Evolutionary conservation across 164 flowering plant genomes (phyloP).

Genomic region (Liquidambar formosana): DNA sequence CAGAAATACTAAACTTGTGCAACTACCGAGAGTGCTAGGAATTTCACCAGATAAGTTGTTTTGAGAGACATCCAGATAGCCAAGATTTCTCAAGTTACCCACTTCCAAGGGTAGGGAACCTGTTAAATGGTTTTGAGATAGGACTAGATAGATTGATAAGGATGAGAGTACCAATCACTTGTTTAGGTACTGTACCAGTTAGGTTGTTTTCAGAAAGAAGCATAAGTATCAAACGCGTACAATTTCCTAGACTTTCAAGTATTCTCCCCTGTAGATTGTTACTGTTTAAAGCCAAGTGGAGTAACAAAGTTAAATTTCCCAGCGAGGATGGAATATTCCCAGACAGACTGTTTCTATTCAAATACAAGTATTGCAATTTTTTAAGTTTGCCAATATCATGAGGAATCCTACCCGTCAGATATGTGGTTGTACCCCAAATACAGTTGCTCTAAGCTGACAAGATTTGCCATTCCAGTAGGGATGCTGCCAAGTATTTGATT

Average conservation of each 20-base stretch:
- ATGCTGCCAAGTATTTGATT: no score
- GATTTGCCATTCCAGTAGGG: background rate
- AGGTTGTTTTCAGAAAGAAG: no score
- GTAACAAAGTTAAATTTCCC: no score
- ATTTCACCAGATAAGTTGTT: slow-evolving; percentile 31
- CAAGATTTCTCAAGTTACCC: no score
- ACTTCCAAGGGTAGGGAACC: slow-evolving; percentile 23
- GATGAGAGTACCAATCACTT: slow-evolving; percentile 1
- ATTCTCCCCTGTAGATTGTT: no score
- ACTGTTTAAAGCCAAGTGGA: no score
- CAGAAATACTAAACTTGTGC: no score
- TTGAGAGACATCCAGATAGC: slow-evolving; percentile 7
- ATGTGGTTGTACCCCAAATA: slow-evolving; percentile 1
- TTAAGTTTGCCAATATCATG: slow-evolving; percentile 10
- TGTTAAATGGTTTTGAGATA: slow-evolving; percentile 20
- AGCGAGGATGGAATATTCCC: no score
- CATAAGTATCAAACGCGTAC: no score
- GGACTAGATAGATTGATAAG: background rate
- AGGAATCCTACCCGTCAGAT: slow-evolving; percentile 17
- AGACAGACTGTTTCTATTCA: no score
- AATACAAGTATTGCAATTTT: no score
- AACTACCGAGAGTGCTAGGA: slow-evolving; percentile 12
- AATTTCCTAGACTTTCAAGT: background rate
- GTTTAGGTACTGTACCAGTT: no score
- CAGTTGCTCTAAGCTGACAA: background rate